Evolutionary conservation across 2,329 filamentous ascomycete species (phyloP).

Genomic region (Didymosphaeria variabile): DNA sequence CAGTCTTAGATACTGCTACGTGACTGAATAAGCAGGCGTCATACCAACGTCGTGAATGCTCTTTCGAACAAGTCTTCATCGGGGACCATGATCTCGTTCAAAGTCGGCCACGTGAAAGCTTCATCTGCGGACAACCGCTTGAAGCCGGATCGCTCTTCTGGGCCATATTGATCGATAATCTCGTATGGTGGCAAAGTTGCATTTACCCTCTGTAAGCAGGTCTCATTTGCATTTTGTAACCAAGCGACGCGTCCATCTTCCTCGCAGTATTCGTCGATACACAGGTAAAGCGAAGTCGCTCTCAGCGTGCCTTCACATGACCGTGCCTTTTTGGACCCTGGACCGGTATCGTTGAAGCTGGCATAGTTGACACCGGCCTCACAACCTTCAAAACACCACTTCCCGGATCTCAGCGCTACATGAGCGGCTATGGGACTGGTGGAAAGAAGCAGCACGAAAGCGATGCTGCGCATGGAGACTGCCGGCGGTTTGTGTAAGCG

Average conservation of each 20-base stretch:
- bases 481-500: constrained; percentile 15
- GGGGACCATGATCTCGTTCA: constrained; percentile 33
- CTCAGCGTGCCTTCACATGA: constrained; percentile 38
- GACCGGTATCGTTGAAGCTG: constrained; percentile 44
- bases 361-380: constrained; percentile 39
- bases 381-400: constrained; percentile 42
- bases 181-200: constrained; percentile 36
- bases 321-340: constrained; percentile 36
- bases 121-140: constrained; percentile 31
- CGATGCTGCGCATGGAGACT: constrained; percentile 30
- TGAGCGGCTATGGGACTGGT: constrained; percentile 21
- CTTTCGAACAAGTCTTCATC: constrained; percentile 33
- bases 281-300: constrained; percentile 41
- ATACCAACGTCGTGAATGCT: constrained; percentile 42
- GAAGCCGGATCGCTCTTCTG: constrained; percentile 26
- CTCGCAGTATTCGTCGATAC: constrained; percentile 37
- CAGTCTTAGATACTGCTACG: constrained; percentile 5
- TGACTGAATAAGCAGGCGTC: background rate
- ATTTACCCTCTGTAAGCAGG: constrained; percentile 35
- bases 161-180: constrained; percentile 33
- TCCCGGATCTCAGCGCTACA: constrained; percentile 28
- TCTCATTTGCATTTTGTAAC: constrained; percentile 28
- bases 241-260: constrained; percentile 26
- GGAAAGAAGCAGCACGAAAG: constrained; percentile 19
- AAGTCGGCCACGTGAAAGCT: constrained; percentile 26